Base-by-base conservation (phyloP, 148 eudicot genomes). In the Rhododendron ferrugineum region DNA sequence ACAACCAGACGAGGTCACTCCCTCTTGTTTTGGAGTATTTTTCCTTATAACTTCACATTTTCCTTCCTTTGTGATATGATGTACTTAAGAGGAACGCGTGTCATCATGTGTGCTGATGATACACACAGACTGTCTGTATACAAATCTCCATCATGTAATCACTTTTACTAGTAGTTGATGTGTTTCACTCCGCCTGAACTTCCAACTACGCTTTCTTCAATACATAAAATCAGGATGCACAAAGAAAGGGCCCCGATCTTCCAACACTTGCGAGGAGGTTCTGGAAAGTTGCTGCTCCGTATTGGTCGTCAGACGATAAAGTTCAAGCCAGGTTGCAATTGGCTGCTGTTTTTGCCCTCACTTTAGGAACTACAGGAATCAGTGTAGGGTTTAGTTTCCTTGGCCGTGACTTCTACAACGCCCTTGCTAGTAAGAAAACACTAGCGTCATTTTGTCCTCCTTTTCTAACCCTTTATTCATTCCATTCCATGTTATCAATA, bases 321-420 rank as follows among this genome's bases (percentile, higher is more conserved):
- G 89, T 84, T 47, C 94, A 91, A 88, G 98, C 98, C 44, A 90
- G 96, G 81, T 83, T 91, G 92, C 91, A 94, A 82, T 90, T 96
- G 83, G 98, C 95, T 36, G 88, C 96, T 83, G 99, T 96, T 56
- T 96, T 96, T 89, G 95, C 96, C 84, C 90, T 95, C 62, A 96
- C 98, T 86, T 88, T 95, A 85, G 98, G 92, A 76, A 96, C 99
- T 2, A 94, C 99, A 76, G 98, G 98, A 42, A 95, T 97, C 34
- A 97, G 98, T 79, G 99, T 97, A 18, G 96, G 97, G 28, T 97
- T 97, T 85, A 97, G 87, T 91, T 97, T 91, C 87, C 98, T 97
- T 52, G 98, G 98, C 78, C 99, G 98, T 16, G 99, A 97, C 86
- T 97, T 97, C 90, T 97, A 91, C 85, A 97, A 97, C 83, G 98